phyloP scores from a whole-genome alignment of 2,329 filamentous ascomycete genomes.

The Epichloe gansuensis region DNA sequence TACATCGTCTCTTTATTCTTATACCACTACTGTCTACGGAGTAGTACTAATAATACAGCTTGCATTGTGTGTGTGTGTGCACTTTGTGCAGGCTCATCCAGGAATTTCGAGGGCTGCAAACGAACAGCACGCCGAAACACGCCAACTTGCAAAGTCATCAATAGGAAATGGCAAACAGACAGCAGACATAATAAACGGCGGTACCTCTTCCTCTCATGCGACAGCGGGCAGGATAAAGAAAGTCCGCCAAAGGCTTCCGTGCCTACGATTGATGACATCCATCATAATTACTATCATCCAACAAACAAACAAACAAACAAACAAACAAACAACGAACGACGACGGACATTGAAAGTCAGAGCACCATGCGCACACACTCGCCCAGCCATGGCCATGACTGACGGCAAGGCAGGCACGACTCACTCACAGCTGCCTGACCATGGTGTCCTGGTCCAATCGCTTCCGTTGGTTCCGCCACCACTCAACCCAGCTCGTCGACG shows the following conservation, averaged over 20 bases:
- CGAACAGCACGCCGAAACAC: neutral
- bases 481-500: constrained; percentile 3
- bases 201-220: neutral
- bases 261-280: neutral
- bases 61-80: no score
- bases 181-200: neutral
- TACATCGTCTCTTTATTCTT: no score
- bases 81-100: neutral
- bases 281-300: neutral
- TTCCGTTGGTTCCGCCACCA: constrained; percentile 3
- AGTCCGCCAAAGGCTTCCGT: neutral
- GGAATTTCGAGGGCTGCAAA: neutral
- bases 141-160: neutral
- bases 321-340: no score
- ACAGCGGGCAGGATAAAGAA: neutral
- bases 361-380: neutral
- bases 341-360: neutral
- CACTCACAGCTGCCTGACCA: constrained; percentile 2
- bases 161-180: neutral
- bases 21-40: neutral
- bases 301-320: neutral
- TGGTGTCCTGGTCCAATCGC: neutral
- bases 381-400: neutral
- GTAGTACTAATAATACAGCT: neutral
- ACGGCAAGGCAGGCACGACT: neutral